phyloP scores from a whole-genome alignment of 805 yeast genomes.

The Maudiozyma barnettii region DNA sequence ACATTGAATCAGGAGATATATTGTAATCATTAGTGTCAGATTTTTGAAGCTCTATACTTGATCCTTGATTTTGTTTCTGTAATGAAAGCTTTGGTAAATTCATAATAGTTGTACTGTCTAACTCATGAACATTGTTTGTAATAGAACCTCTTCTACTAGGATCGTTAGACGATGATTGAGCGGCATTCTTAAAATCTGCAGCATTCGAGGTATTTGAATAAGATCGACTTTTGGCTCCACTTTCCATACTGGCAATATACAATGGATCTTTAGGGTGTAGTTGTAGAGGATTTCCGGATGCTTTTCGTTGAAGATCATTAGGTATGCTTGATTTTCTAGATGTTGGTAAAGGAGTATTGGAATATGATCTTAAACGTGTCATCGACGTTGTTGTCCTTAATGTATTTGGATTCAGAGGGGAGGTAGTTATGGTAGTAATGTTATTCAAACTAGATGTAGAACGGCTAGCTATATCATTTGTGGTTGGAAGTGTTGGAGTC shows the following conservation, averaged over 20 bases:
- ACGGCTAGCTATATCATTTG: not conserved
- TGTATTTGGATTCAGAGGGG: not conserved
- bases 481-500: not conserved
- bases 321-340: not conserved
- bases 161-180: not conserved
- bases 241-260: not conserved
- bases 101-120: not conserved
- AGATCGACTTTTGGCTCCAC: not conserved
- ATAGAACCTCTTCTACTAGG: constrained; percentile 7
- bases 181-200: not conserved
- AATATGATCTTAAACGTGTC: constrained; percentile 1
- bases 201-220: not conserved
- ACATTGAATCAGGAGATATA: not conserved
- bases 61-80: not conserved
- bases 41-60: not conserved
- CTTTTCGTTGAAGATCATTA: not conserved
- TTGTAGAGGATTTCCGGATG: not conserved
- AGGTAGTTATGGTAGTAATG: not conserved
- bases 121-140: not conserved
- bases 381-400: not conserved
- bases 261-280: not conserved
- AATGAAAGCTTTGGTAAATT: constrained; percentile 1
- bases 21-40: not conserved
- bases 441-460: not conserved
- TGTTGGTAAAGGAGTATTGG: constrained; percentile 37